Evolutionary conservation across 2,329 filamentous ascomycete species (phyloP).

Genomic region (Penicillium brevicompactum): DNA sequence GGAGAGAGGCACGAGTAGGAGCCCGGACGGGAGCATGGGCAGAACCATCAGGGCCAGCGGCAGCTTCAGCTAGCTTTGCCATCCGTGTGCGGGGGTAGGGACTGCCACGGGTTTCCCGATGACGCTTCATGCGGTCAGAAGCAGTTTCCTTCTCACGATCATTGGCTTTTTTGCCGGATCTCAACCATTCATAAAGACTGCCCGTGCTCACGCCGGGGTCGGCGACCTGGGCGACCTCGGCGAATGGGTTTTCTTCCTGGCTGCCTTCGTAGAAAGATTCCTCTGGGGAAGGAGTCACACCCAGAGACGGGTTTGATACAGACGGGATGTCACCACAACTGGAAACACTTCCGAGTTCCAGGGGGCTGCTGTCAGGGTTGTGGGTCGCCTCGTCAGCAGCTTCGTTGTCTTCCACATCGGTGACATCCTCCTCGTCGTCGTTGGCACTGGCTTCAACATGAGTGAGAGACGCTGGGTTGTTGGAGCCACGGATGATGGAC

Average conservation of each 20-base stretch:
- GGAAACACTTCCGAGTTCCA: slow-evolving; percentile 4
- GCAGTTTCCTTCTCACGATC: background rate
- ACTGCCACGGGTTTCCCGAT: slow-evolving; percentile 2
- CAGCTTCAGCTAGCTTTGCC: background rate
- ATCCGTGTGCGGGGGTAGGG: slow-evolving; percentile 2
- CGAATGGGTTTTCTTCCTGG: no score
- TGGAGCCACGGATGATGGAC: background rate
- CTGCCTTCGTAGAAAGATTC: background rate
- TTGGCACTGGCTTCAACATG: slow-evolving; percentile 41
- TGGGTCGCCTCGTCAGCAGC: slow-evolving; percentile 17
- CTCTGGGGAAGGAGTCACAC: slow-evolving; percentile 32
- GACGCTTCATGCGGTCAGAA: slow-evolving; percentile 2
- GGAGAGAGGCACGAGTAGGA: background rate
- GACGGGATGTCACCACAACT: background rate
- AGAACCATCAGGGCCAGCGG: background rate
- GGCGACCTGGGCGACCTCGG: no score
- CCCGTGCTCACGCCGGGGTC: background rate
- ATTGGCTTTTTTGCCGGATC: background rate
- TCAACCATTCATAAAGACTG: slow-evolving; percentile 1
- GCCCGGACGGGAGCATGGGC: background rate
- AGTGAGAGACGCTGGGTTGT: background rate
- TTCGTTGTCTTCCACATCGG: slow-evolving; percentile 53
- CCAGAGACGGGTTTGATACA: slow-evolving; percentile 17
- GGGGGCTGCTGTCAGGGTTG: slow-evolving; percentile 24
- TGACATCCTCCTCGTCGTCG: slow-evolving; percentile 54